Percentiles rank a stretch among this genome's conserved stretches.
phyloP scores from a whole-genome alignment of 106 monocot genomes.

The Vanilla planifolia region DNA sequence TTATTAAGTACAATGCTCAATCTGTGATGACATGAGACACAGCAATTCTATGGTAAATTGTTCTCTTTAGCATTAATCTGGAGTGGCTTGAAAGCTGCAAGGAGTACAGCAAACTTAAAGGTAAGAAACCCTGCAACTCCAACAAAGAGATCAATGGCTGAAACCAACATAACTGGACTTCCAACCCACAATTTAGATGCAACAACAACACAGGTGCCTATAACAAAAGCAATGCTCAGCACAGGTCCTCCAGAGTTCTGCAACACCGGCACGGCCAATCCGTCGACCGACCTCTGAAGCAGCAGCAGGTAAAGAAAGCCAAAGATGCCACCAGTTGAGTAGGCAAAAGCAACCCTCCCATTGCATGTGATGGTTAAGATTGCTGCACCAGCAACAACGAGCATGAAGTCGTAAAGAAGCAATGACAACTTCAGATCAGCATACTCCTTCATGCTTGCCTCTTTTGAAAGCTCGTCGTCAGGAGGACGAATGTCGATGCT shows the following conservation, averaged over 20 bases:
- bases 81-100: constrained; percentile 70
- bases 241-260: constrained; percentile 23
- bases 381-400: constrained; percentile 29
- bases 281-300: constrained; percentile 64
- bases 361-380: constrained; percentile 14
- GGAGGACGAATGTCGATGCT: constrained; percentile 7
- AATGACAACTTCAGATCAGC: constrained; percentile 77
- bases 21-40: too few relatives aligned
- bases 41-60: too few relatives aligned
- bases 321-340: constrained; percentile 40
- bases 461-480: constrained; percentile 20
- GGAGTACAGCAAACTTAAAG: constrained; percentile 54
- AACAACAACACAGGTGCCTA: constrained; percentile 14
- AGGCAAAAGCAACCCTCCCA: constrained; percentile 36
- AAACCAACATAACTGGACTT: constrained; percentile 20
- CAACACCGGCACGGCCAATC: constrained; percentile 19
- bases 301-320: constrained; percentile 54
- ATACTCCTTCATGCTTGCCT: constrained; percentile 76
- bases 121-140: constrained; percentile 66
- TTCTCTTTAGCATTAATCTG: constrained; percentile 13
- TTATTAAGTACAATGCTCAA: too few relatives aligned
- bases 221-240: constrained; percentile 25
- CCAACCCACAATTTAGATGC: constrained; percentile 34
- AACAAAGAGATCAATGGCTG: constrained; percentile 44
- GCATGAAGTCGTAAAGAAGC: constrained; percentile 54